Evolutionary conservation across 2,329 filamentous ascomycete genomes (phyloP).

Genomic region (Fusarium illudens): DNA sequence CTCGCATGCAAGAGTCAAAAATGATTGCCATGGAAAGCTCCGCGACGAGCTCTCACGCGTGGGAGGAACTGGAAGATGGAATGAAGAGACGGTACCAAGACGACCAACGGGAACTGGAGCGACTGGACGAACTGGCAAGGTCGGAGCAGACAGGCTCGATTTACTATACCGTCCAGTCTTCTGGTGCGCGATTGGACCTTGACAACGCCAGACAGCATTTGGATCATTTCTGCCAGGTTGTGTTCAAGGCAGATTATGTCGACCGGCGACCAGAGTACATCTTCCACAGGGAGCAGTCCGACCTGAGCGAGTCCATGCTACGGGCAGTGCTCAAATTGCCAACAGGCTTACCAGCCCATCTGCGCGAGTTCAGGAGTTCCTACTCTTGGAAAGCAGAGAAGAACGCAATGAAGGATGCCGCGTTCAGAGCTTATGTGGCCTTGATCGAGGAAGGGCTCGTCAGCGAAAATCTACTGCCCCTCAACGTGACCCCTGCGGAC

Average conservation of each 20-base stretch:
- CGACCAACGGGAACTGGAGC: slow-evolving; percentile 61
- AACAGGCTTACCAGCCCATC: slow-evolving; percentile 65
- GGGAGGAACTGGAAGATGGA: slow-evolving; percentile 73
- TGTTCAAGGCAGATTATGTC: slow-evolving; percentile 67
- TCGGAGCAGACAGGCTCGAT: slow-evolving; percentile 35
- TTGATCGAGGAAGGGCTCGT: slow-evolving; percentile 77
- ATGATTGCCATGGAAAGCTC: slow-evolving; percentile 55
- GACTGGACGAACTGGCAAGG: slow-evolving; percentile 59
- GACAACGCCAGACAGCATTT: slow-evolving; percentile 80
- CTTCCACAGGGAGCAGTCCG: slow-evolving; percentile 48
- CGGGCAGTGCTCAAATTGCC: slow-evolving; percentile 76
- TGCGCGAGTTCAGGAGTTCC: slow-evolving; percentile 40
- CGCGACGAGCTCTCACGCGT: slow-evolving; percentile 53
- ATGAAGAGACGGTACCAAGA: slow-evolving; percentile 77
- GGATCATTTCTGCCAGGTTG: slow-evolving; percentile 77
- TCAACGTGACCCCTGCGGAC: slow-evolving; percentile 52
- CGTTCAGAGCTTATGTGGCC: slow-evolving; percentile 79
- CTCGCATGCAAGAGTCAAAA: slow-evolving; percentile 59
- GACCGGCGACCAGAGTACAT: slow-evolving; percentile 75
- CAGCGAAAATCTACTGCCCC: slow-evolving; percentile 80
- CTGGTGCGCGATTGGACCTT: slow-evolving; percentile 73
- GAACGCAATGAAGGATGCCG: slow-evolving; percentile 80
- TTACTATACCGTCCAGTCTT: slow-evolving; percentile 51
- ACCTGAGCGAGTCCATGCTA: slow-evolving; percentile 44
- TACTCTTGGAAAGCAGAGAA: slow-evolving; percentile 73